phyloP scores from a whole-genome alignment of 108 stramenopile species.

The Pseudonitzschia multiseries region DNA sequence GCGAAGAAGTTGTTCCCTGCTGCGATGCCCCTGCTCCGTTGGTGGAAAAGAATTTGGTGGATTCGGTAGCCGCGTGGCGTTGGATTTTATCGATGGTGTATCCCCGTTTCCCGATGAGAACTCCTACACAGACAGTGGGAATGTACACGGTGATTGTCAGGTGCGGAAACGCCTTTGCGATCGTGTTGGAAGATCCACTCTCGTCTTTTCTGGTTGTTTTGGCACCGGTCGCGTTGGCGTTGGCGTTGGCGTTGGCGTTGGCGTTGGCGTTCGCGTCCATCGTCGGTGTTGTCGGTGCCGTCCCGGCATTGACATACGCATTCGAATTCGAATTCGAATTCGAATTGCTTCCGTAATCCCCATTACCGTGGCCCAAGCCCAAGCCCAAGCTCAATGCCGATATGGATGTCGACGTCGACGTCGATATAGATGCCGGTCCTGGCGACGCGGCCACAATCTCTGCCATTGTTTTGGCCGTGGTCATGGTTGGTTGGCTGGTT shows the following conservation, averaged over 20 bases:
- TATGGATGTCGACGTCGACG: neutral
- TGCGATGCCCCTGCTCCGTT: conserved; percentile 5
- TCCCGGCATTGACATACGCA: no score
- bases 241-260: no score
- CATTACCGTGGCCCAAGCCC: no score
- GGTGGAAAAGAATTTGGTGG: neutral
- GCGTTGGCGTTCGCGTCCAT: no score
- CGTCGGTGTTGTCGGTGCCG: no score
- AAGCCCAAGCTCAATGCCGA: no score
- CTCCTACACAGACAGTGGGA: conserved; percentile 70
- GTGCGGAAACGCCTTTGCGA: neutral
- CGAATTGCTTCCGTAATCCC: neutral
- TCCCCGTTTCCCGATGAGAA: conserved; percentile 77
- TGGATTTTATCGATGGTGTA: conserved; percentile 64
- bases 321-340: no score
- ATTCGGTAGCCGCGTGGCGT: conserved; percentile 42
- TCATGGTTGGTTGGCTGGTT: no score
- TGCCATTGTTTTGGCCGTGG: neutral
- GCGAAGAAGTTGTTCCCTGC: conserved; percentile 46
- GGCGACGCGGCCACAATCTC: neutral
- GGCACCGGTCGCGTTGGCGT: no score
- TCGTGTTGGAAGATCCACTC: neutral
- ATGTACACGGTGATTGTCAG: conserved; percentile 70
- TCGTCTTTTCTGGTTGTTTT: neutral
- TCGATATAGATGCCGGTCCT: neutral